A percentile compares a stretch with the other conserved stretches of the same genome.
These are phyloP conservation scores for Colletotrichum caudatum DNA, from an alignment of 2,329 filamentous ascomycete genomes.

Conservation along the genomic window DNA sequence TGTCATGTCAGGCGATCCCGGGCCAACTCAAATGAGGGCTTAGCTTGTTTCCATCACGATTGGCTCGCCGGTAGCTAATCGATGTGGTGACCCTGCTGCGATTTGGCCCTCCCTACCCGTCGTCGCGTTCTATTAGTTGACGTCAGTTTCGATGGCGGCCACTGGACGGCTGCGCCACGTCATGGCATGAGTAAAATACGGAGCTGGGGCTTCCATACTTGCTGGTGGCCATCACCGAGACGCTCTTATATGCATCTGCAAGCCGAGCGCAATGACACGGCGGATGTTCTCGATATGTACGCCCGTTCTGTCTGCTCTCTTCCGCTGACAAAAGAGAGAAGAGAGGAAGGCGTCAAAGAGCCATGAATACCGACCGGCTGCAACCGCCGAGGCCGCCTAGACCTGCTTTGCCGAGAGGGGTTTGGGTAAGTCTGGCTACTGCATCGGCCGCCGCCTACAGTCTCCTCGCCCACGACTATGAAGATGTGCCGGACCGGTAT, in stretches of 20 bases:
- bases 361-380: conserved; percentile 26
- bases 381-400: conserved; percentile 23
- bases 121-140: conserved; percentile 20
- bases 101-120: neutral
- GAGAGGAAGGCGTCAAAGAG: neutral
- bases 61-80: neutral
- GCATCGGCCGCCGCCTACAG: conserved; percentile 31
- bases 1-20: conserved; percentile 17
- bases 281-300: neutral
- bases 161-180: conserved; percentile 27
- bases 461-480: conserved; percentile 36
- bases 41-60: neutral
- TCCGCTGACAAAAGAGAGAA: neutral
- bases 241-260: conserved; percentile 30
- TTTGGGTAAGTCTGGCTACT: conserved; percentile 20
- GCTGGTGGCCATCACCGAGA: conserved; percentile 1
- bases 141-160: conserved; percentile 27
- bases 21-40: neutral
- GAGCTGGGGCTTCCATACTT: neutral
- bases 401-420: conserved; percentile 20
- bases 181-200: conserved; percentile 3
- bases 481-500: conserved; percentile 32
- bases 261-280: conserved; percentile 10
- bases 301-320: conserved; percentile 4
- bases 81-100: neutral